phyloP scores from a whole-genome alignment of 2,329 filamentous ascomycete genomes.

The Penicillium decumbens region DNA sequence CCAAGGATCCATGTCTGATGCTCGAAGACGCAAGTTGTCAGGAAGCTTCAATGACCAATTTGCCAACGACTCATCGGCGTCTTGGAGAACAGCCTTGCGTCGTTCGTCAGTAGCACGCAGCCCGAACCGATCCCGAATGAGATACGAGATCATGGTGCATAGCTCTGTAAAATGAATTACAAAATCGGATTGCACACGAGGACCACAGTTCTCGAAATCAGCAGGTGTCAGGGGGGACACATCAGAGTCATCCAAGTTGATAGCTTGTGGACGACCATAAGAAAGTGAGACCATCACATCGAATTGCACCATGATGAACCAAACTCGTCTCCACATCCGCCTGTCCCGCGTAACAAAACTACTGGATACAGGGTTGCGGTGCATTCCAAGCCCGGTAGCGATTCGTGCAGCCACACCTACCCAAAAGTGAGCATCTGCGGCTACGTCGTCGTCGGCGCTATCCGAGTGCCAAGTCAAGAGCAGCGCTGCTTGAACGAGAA shows the following conservation, averaged over 20 bases:
- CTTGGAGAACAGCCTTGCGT: conserved; percentile 40
- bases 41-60: conserved; percentile 43
- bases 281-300: conserved; percentile 44
- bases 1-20: conserved; percentile 43
- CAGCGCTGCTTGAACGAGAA: conserved; percentile 52
- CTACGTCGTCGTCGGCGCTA: conserved; percentile 50
- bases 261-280: conserved; percentile 51
- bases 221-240: conserved; percentile 42
- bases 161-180: conserved; percentile 49
- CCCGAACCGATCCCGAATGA: conserved; percentile 42
- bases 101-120: conserved; percentile 38
- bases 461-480: conserved; percentile 55
- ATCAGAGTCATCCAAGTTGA: conserved; percentile 52
- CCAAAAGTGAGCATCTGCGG: conserved; percentile 53
- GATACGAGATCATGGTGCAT: conserved; percentile 49
- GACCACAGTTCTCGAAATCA: conserved; percentile 48
- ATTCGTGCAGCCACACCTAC: conserved; percentile 51
- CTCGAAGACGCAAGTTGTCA: conserved; percentile 38
- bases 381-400: conserved; percentile 54
- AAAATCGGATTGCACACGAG: conserved; percentile 43
- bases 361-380: conserved; percentile 41
- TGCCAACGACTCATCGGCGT: conserved; percentile 41
- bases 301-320: conserved; percentile 44
- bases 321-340: conserved; percentile 43
- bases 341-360: conserved; percentile 41